Percentiles rank a stretch among this genome's conserved stretches.
phyloP scores from a whole-genome alignment of 352 stramenopile genomes.

The Elongisporangium anandrum region DNA sequence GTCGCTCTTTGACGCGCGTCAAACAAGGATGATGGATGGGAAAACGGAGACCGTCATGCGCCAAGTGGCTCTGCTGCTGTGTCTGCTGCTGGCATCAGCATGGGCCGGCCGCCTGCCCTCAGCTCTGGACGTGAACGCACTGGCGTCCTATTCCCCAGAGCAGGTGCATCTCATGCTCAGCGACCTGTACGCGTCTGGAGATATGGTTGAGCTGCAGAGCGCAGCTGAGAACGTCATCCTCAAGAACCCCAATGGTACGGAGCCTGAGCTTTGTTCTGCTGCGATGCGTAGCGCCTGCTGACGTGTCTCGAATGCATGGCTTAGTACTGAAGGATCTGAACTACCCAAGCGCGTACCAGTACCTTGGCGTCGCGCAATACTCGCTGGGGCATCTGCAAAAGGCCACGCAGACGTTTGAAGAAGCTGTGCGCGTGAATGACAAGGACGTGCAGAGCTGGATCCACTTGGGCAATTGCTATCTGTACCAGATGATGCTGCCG shows the following conservation, averaged over 20 bases:
- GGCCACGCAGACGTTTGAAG: constrained; percentile 55
- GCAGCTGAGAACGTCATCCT: constrained; percentile 31
- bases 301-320: not conserved
- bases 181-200: constrained; percentile 28
- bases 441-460: constrained; percentile 52
- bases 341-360: constrained; percentile 58
- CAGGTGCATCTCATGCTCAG: constrained; percentile 30
- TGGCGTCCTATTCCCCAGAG: not conserved
- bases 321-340: constrained; percentile 22
- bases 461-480: constrained; percentile 64
- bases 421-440: constrained; percentile 41
- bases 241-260: constrained; percentile 30
- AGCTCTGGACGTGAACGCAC: not conserved
- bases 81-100: not conserved
- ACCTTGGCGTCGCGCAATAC: constrained; percentile 66
- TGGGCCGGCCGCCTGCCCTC: not conserved
- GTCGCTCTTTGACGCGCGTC: not conserved
- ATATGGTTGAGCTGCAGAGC: constrained; percentile 47
- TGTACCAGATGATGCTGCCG: constrained; percentile 41
- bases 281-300: not conserved
- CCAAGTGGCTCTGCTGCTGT: not conserved
- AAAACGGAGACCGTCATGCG: not conserved
- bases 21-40: not conserved
- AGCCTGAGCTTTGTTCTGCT: not conserved
- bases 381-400: constrained; percentile 53